Conservation (phyloP, 805 yeast species). For the Metschnikowia hibisci region DNA sequence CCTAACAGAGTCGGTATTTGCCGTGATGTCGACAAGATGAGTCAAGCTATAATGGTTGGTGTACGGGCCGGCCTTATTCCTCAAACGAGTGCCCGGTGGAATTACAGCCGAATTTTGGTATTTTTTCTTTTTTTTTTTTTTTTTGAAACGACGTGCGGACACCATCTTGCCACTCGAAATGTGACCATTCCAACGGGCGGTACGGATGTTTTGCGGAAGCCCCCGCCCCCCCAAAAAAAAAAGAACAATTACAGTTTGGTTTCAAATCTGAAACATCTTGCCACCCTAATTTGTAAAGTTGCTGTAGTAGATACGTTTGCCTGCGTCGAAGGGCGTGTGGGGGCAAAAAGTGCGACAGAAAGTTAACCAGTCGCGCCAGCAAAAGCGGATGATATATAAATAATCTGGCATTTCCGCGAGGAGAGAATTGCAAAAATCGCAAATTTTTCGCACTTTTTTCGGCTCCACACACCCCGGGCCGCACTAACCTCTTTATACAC, state of each 20-base stretch:
- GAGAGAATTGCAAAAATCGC: conserved; percentile 15
- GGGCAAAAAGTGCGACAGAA: conserved; percentile 9
- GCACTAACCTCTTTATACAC: conserved; percentile 12
- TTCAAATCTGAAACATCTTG: background rate
- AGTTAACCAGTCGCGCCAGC: conserved; percentile 18
- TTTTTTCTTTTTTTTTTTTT: no score
- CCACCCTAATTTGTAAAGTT: background rate
- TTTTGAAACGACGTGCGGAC: conserved; percentile 1
- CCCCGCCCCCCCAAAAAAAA: background rate
- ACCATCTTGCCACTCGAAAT: conserved; percentile 1
- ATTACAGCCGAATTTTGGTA: background rate
- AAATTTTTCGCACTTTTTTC: conserved; percentile 13
- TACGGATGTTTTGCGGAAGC: background rate
- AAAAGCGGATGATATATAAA: conserved; percentile 20
- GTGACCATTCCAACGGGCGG: no score
- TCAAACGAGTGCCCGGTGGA: no score
- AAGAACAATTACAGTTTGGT: no score
- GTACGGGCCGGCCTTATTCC: no score
- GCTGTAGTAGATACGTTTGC: conserved; percentile 5
- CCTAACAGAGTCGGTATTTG: background rate
- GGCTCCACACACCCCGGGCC: conserved; percentile 11
- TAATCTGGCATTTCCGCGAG: conserved; percentile 20
- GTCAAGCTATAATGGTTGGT: no score
- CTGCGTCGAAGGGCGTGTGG: conserved; percentile 17
- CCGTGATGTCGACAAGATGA: no score